Percentiles rank a stretch among this genome's conserved stretches.
phyloP scores from a whole-genome alignment of 352 stramenopile genomes.

The Globisporangium megalacanthum region DNA sequence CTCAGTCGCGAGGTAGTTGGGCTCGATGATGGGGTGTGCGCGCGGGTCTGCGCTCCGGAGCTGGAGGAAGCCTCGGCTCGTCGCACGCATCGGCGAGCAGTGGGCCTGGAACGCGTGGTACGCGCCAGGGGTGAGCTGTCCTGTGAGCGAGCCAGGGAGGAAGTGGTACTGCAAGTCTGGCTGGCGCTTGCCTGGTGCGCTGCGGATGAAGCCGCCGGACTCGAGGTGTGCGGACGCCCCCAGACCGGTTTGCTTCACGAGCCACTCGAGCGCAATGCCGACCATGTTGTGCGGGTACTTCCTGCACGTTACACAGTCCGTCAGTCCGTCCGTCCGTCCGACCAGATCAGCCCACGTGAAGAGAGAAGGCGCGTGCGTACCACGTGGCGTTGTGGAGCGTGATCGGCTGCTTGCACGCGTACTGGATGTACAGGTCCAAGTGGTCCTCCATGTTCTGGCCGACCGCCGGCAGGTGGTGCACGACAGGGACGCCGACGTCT shows the following conservation, averaged over 20 bases:
- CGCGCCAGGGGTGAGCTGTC: conserved; percentile 51
- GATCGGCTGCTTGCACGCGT: conserved; percentile 84
- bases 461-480: conserved; percentile 74
- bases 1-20: conserved; percentile 84
- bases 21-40: conserved; percentile 79
- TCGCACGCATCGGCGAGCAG: conserved; percentile 85
- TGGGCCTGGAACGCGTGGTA: conserved; percentile 85
- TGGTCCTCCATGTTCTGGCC: conserved; percentile 89
- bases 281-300: conserved; percentile 88
- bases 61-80: conserved; percentile 77
- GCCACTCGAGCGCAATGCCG: conserved; percentile 81
- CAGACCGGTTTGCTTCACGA: conserved; percentile 61
- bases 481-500: conserved; percentile 62
- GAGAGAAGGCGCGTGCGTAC: conserved; percentile 14
- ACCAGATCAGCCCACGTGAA: not conserved
- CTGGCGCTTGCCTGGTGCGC: conserved; percentile 66
- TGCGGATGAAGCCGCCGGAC: conserved; percentile 84
- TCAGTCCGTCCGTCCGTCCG: conserved; percentile 1
- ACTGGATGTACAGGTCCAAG: conserved; percentile 87
- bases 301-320: conserved; percentile 5
- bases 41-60: conserved; percentile 71
- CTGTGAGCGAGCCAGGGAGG: conserved; percentile 75
- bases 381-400: conserved; percentile 88
- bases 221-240: conserved; percentile 79
- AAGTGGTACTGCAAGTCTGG: conserved; percentile 90